phyloP scores from a whole-genome alignment of 2,329 filamentous ascomycete genomes.

The Colletotrichum camelliae region DNA sequence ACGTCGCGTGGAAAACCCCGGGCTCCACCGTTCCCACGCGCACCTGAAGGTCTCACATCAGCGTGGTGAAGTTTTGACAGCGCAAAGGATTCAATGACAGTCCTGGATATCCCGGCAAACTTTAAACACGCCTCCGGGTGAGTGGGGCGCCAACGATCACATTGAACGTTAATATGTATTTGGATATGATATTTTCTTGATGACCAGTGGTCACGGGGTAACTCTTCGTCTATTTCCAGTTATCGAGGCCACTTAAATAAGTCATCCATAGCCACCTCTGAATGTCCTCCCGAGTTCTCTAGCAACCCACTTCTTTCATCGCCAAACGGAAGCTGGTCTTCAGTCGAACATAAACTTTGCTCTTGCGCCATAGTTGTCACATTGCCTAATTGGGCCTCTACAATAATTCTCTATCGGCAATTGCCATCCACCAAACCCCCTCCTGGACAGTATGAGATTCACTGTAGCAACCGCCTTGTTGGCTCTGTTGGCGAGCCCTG shows the following conservation, averaged over 20 bases:
- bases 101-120: background rate
- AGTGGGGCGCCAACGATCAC: background rate
- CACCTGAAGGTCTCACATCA: background rate
- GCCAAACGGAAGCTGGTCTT: background rate
- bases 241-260: background rate
- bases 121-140: background rate
- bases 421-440: accelerated
- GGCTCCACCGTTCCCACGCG: background rate
- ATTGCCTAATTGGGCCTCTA: accelerated
- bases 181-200: background rate
- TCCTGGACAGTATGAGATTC: background rate
- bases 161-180: background rate
- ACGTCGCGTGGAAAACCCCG: background rate
- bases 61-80: background rate
- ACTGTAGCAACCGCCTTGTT: background rate
- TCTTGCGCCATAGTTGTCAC: background rate
- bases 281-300: background rate
- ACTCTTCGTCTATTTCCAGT: background rate
- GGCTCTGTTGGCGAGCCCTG: background rate
- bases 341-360: background rate
- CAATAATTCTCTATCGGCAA: background rate
- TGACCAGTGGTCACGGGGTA: background rate
- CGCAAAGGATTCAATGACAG: background rate
- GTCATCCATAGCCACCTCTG: background rate
- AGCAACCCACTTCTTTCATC: background rate